A percentile compares a stretch with the other conserved stretches of the same genome.
Conservation (phyloP, 139 green algal genomes). For the Closterium sp. region DNA sequence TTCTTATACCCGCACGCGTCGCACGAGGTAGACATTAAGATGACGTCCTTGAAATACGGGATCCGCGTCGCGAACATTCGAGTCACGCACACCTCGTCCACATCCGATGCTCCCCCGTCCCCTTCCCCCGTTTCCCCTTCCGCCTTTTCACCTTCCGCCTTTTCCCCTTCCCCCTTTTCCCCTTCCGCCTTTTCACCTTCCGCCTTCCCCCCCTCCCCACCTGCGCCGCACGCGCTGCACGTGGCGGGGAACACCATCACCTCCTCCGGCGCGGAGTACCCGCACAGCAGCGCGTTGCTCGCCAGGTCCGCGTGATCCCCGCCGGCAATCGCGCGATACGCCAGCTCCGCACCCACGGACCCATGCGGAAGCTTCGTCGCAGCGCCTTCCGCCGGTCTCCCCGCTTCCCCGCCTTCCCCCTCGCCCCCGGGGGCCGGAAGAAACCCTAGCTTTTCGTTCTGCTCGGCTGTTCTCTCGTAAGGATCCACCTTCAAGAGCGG, state of each 20-base stretch:
- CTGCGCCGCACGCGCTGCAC: slow-evolving; percentile 58
- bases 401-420: not conserved
- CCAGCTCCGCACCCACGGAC: slow-evolving; percentile 2
- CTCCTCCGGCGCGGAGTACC: slow-evolving; percentile 55
- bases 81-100: slow-evolving; percentile 21
- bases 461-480: slow-evolving; percentile 20
- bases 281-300: slow-evolving; percentile 17
- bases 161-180: not conserved
- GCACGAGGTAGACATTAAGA: slow-evolving; percentile 66
- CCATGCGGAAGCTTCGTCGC: slow-evolving; percentile 6
- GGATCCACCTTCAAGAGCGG: not conserved
- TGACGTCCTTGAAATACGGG: slow-evolving; percentile 68
- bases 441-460: slow-evolving; percentile 42
- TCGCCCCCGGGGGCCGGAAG: not conserved
- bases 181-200: no score
- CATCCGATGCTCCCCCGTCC: not conserved
- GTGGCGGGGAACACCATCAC: slow-evolving; percentile 62
- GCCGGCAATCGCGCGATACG: slow-evolving; percentile 25
- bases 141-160: not conserved
- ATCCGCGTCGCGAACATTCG: slow-evolving; percentile 62
- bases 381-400: not conserved
- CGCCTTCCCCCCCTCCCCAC: not conserved
- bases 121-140: not conserved
- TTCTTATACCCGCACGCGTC: slow-evolving; percentile 62
- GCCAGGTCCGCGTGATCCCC: not conserved